Percentiles rank a stretch among this genome's conserved stretches.
Evolutionary conservation across 257 asterid species (phyloP).

Genomic region (Solanum clarkiae): DNA sequence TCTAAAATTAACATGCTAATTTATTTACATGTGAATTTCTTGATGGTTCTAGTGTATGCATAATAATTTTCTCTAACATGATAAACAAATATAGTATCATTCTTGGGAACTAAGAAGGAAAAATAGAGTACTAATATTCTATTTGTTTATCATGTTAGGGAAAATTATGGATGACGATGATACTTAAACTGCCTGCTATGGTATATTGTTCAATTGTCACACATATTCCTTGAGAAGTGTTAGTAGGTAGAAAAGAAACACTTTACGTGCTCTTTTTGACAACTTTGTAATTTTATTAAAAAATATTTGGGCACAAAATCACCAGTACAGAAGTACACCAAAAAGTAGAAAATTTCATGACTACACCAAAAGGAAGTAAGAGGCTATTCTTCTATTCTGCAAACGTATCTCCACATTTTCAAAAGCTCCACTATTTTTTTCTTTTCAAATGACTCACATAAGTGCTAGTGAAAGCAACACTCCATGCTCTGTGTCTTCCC

Average conservation of each 20-base stretch:
- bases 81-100: not conserved
- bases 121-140: not conserved
- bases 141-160: not conserved
- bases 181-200: not conserved
- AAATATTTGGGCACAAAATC: not conserved
- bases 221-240: not conserved
- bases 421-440: not conserved
- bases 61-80: not conserved
- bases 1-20: not conserved
- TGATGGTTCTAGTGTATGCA: not conserved
- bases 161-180: not conserved
- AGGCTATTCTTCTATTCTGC: not conserved
- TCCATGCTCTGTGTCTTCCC: not conserved
- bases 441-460: not conserved
- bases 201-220: not conserved
- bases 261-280: not conserved
- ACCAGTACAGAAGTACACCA: not conserved
- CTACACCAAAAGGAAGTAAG: not conserved
- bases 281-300: not conserved
- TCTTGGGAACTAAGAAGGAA: not conserved
- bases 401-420: not conserved
- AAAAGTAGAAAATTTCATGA: not conserved
- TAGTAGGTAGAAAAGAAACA: not conserved
- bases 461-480: not conserved
- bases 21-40: not conserved